Base-by-base conservation (phyloP, 805 yeast species). In the Sporopachydermia lactativora region DNA sequence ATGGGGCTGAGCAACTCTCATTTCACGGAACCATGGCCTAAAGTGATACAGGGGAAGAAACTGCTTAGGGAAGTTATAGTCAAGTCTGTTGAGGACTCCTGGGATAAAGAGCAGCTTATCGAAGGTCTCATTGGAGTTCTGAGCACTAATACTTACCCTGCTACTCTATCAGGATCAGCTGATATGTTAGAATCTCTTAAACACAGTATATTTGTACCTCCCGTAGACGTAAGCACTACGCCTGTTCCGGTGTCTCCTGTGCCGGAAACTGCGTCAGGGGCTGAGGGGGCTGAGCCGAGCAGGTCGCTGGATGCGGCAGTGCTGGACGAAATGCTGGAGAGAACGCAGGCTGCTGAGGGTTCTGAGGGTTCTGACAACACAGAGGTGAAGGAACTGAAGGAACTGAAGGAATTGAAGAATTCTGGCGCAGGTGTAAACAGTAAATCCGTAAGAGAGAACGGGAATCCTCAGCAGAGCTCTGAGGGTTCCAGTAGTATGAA, bases 11-110 rank as follows among this genome's bases (percentile, higher is more conserved):
- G 88, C 1, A 82, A 82, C 52, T 79, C 88, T 2, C 58, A 72
- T n/a, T 71, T 64, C 47, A 63, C 67, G 19, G 64, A 73, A 17
- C 80, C 83, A 4, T 88, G 97, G 96, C 68, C 70, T 0, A 89
- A 88, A 50, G 80, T 80, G 0, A 48, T 52, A 3, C 41, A 59
- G 3, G 96, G 89, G 0, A 68, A 64, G 55, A 52, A 52, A 50
- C 62, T 55, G 43, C 57, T 76, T 4, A 59, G 56, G 37, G 52
- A 52, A 15, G 49, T 59, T 37, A 56, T 66, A 4, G 39, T 41
- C 2, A 43, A 43, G 2, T 49, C 60, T 5, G 36, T 42, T 2
- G 38, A 43, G 15, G 52, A 49, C 6, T 34, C 41, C 1, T 43
- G 48, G 43, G 39, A 42, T 5, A 53, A 61, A 43, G 68, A 67